Evolutionary conservation across 768 basidiomycete genomes (phyloP), one percentile per base, ranked within the genome.

Genomic region (Xerocomus potaroensis): DNA sequence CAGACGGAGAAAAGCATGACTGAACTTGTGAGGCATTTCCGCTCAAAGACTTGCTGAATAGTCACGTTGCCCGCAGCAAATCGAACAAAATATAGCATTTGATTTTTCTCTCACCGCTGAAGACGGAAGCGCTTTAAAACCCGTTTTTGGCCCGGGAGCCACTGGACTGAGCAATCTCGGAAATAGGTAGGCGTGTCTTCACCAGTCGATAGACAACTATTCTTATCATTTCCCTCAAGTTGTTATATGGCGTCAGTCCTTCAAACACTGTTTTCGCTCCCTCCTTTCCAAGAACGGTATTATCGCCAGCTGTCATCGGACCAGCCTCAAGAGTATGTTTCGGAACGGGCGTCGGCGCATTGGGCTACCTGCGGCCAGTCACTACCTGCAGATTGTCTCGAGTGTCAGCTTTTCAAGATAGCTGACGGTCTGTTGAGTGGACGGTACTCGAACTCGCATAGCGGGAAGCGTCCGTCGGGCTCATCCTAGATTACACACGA

Each of bases 1-100:
- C 98, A 98, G 70, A 97, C 94, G 0, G 92, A 96, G 64, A 97
- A 96, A 70, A 91, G 83, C 47, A 90, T 96, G 84, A 96, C 94
- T 0, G 95, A 99, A 61, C 74, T 99, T 53, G 92, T 93, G 48
- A 41, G 80, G 62, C 1, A 12, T 16, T 16, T 16, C 48, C 10
- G 9, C 7, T 48, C 4, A 16, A 3, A 24, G 26, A 21, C 11
- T 6, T 5, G 29, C 29, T 5, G 3, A 33, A 38, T 8, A 39
- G 43, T 50, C 18, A 50, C 14, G 1, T 14, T 39, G 11, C 4
- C n/a, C 29, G 5, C 40, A 84, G 91, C 91, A 98, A 87, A 87
- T 98, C 56, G 94, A 98, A 62, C 92, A 97, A 53, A 99, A 99
- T 60, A 71, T 98, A 27, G 82, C 80, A 37, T 98, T 91, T 63